phyloP scores from a whole-genome alignment of 176 grass and related monocot genomes.

The Avena eriantha region DNA sequence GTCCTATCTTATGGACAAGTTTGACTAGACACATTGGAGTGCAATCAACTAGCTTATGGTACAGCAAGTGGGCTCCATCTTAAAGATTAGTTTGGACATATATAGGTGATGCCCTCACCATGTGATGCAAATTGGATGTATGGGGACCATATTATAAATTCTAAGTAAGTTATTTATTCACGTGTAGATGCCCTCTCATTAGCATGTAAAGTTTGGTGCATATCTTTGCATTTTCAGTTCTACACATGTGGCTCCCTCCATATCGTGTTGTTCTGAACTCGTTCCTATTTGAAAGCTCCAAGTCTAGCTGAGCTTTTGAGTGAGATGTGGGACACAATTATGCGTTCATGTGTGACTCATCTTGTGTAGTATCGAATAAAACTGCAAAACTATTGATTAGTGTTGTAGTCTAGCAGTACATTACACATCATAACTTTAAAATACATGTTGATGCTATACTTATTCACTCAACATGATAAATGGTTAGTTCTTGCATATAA shows the following conservation, averaged over 20 bases:
- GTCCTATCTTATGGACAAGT: too few species aligned
- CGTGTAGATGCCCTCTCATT: constrained; percentile 20
- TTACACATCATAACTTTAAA: not conserved
- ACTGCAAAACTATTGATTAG: not conserved
- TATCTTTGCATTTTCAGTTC: not conserved
- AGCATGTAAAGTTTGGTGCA: constrained; percentile 6
- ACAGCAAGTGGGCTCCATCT: not conserved
- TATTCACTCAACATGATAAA: not conserved
- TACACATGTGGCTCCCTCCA: not conserved
- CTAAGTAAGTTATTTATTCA: constrained; percentile 58
- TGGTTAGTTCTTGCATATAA: constrained; percentile 2
- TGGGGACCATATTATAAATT: constrained; percentile 82
- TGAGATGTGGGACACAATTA: not conserved
- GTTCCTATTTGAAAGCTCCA: constrained; percentile 3
- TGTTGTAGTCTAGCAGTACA: not conserved
- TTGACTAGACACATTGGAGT: too few species aligned
- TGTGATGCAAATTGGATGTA: constrained; percentile 90
- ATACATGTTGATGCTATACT: constrained; percentile 18
- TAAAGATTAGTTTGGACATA: constrained; percentile 32
- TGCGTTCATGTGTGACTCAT: not conserved
- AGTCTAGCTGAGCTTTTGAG: not conserved
- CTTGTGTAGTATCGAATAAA: not conserved
- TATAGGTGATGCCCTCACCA: constrained; percentile 55
- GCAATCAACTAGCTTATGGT: too few species aligned
- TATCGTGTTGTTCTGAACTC: not conserved